Evolutionary conservation across 345 rosid genomes (phyloP), one percentile per base, ranked within the genome.

Genomic region (Toxicodendron radicans): DNA sequence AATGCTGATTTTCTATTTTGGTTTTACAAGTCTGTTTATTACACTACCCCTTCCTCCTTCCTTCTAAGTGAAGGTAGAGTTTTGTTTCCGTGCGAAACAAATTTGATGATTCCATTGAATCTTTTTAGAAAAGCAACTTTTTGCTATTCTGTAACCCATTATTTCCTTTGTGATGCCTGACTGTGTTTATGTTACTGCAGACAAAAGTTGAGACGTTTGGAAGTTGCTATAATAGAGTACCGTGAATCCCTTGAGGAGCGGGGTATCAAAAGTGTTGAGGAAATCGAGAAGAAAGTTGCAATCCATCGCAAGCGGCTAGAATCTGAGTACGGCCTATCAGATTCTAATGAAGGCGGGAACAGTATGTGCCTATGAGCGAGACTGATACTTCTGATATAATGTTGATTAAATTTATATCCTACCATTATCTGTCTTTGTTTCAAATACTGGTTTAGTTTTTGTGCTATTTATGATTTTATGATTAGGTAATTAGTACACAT

Each of bases 231-330:
- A 85, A 95, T 95, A 72, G 99, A 93, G 75, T 95, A 93, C 75
- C 95, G 98, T 45, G 99, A 95, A 87, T 86, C 92, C 71, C 91
- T 95, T 0, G 98, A 96, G 82, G 99, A 96, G 71, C 89, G 85
- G 51, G 99, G 97, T 71, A 81, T 85, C 52, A 92, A 86, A 83
- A 91, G 68, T 76, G 65, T 84, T 5, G 98, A 89, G 75, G 99
- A 96, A 85, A 90, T 93, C 33, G 99, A 96, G 85, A 92, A 83
- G 75, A 93, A 87, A 86, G 95, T 96, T 64, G 87, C 91, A 74
- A 69, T 77, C 64, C 90, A 86, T 62, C 84, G 98, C 77, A 93
- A 88, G 82, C 83, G 85, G 81, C 94, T 96, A 43, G 89, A 90
- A 78, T 82, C 86, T 72, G 97, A 93, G 21, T 87, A 81, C 81